Base-by-base conservation (phyloP, 2,329 filamentous ascomycete species). In the Drechslerella dactyloides region DNA sequence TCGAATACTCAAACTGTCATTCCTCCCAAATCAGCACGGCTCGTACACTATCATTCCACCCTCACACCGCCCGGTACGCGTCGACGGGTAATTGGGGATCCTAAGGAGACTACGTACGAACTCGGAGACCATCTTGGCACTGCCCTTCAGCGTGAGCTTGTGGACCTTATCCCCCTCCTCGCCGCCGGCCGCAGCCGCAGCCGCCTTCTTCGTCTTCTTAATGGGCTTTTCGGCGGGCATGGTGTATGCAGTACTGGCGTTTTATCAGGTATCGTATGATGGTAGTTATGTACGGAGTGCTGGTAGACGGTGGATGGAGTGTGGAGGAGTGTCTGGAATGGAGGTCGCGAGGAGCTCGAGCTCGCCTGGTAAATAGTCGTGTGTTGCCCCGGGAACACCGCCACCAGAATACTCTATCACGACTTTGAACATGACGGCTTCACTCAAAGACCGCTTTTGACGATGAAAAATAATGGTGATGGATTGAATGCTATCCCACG, bases 1-100 rank as follows among this genome's bases (percentile, higher is more conserved):
- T 97, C 1, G 91, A 97, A 81, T 96, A 99, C 84, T 99, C 92
- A 79, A 99, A 99, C 86, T 90, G 77, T 33, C 27, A 4, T 56
- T 33, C 73, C n/a, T n/a, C n/a, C n/a, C n/a, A n/a, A 51, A 64
- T 37, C 30, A 48, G 61, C 77, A 62, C 23, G 8, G 27, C 27
- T 33, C 24, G n/a, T n/a, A n/a, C n/a, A n/a, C n/a, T n/a, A n/a
- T n/a, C n/a, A n/a, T n/a, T n/a, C n/a, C n/a, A n/a, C n/a, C n/a
- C n/a, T n/a, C n/a, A n/a, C n/a, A n/a, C n/a, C 30, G 11, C 51
- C 59, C 72, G 55, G 69, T 78, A 56, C 76, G 74, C 11, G 37
- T 58, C 40, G 59, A 44, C 44, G 46, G 44, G 51, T 52, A 17
- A 48, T n/a, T 33, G 42, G 23, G n/a, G n/a, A n/a, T n/a, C n/a